phyloP scores from a whole-genome alignment of 2,329 filamentous ascomycete species.

The Dothistroma pini region DNA sequence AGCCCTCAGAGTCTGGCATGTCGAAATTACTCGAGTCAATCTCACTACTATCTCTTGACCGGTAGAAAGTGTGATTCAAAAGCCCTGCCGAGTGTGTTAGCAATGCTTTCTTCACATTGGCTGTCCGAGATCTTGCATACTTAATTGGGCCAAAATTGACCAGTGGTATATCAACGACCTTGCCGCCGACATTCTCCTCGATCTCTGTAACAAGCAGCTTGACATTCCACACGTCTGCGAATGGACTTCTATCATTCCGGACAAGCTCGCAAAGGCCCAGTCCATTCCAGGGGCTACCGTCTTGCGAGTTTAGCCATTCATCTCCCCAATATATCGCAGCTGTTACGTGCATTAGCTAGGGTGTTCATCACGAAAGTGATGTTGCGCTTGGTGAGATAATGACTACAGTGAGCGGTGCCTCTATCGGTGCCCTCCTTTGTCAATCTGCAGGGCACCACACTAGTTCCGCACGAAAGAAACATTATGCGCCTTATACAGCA shows the following conservation, averaged over 20 bases:
- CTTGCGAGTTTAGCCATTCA: not conserved
- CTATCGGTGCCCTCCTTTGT: not conserved
- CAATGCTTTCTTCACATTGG: not conserved
- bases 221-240: not conserved
- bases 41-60: not conserved
- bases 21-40: not conserved
- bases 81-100: not conserved
- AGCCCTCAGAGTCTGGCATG: not conserved
- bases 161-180: not conserved
- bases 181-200: not conserved
- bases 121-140: not conserved
- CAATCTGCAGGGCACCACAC: conserved; percentile 2
- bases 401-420: too few species aligned
- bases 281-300: not conserved
- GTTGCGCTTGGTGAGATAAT: too few species aligned
- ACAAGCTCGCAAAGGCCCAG: not conserved
- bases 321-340: not conserved
- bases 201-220: not conserved
- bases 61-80: not conserved
- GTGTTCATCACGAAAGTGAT: too few species aligned
- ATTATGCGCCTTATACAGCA: conserved; percentile 24
- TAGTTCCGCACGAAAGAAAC: conserved; percentile 14
- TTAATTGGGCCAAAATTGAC: conserved; percentile 1
- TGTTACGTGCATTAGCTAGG: too few species aligned
- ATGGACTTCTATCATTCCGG: not conserved